Base-by-base conservation (phyloP, 352 stramenopile species). In the Globisporangium viniferum region DNA sequence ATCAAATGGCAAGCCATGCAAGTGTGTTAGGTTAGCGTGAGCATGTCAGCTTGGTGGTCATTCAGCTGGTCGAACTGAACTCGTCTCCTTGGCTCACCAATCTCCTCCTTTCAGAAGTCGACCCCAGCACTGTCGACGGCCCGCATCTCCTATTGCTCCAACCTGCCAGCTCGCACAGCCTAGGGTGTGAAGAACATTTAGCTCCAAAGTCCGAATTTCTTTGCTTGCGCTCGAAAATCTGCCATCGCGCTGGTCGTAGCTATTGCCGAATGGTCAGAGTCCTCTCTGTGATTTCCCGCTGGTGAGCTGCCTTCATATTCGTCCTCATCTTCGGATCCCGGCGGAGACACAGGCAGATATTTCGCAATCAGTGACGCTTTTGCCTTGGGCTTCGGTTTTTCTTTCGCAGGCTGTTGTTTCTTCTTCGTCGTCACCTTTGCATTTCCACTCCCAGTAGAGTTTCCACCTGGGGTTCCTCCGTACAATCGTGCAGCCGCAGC, bases 161-260 rank as follows among this genome's bases (percentile, higher is more conserved):
- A 49, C 6, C 41, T n/a, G 41, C 41, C 15, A 8, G 14, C 14
- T 49, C 14, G 4, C 5, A n/a, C 15, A 9, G 41, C 5, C 18
- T 20, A n/a, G 3, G 41, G 8, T 49, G 41, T 49, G 5, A 20
- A n/a, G 41, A 49, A n/a, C 41, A 4, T 49, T 59, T 75, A 85
- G 61, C 70, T 86, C 78, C 78, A 86, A 1, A 86, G 64, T 4
- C 78, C 76, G 8, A 86, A 67, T n/a, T 74, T 69, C 36, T 78
- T 81, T 0, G 76, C 76, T 31, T 80, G 78, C 33, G 61, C 55
- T 56, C 76, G 76, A n/a, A 86, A 73, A 29, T 78, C 76, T 24
- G 78, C 69, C 33, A 86, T 74, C 57, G 57, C 66, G 0, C n/a
- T 35, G 12, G 8, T 66, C n/a, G 33, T 15, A 2, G 22, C 24